Conservation (phyloP, 805 yeast genomes). For the Candida khao-thaluensis region DNA sequence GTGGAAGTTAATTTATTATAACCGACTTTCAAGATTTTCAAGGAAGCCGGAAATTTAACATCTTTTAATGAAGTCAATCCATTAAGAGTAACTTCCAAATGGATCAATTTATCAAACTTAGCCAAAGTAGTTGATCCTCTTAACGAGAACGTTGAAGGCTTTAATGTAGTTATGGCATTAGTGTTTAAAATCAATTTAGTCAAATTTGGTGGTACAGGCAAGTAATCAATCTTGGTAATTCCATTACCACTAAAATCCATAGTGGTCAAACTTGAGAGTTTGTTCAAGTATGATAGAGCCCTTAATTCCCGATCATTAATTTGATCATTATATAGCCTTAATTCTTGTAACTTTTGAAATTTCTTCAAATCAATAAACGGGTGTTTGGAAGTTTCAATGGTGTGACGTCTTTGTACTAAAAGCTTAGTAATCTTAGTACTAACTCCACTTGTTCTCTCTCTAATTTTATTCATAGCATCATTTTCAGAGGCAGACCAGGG, state of each 20-base stretch:
- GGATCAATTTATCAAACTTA: neutral
- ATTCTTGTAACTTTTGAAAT: slow-evolving; percentile 12
- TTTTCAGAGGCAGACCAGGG: neutral
- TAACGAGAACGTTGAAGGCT: neutral
- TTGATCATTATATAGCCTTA: slow-evolving; percentile 16
- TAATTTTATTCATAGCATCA: slow-evolving; percentile 3
- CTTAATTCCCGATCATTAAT: slow-evolving; percentile 11
- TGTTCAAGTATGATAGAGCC: neutral
- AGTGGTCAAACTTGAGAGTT: slow-evolving; percentile 4
- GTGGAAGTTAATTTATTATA: slow-evolving; percentile 16
- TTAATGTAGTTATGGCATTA: slow-evolving; percentile 10
- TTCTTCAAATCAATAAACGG: slow-evolving; percentile 3
- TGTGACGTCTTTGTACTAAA: slow-evolving; percentile 7
- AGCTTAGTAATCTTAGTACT: slow-evolving; percentile 15
- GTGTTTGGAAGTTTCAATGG: neutral
- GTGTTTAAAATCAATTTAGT: slow-evolving; percentile 16
- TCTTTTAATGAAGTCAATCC: neutral
- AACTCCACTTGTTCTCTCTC: slow-evolving; percentile 13
- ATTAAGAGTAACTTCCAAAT: slow-evolving; percentile 4
- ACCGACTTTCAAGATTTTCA: slow-evolving; percentile 13
- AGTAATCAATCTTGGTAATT: slow-evolving; percentile 14
- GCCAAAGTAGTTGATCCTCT: neutral
- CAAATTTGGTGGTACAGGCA: slow-evolving; percentile 15
- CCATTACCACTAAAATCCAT: slow-evolving; percentile 19
- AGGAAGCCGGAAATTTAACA: slow-evolving; percentile 13